Evolutionary conservation across 257 asterid genomes (phyloP).

Genomic region (Cruciata laevipes): DNA sequence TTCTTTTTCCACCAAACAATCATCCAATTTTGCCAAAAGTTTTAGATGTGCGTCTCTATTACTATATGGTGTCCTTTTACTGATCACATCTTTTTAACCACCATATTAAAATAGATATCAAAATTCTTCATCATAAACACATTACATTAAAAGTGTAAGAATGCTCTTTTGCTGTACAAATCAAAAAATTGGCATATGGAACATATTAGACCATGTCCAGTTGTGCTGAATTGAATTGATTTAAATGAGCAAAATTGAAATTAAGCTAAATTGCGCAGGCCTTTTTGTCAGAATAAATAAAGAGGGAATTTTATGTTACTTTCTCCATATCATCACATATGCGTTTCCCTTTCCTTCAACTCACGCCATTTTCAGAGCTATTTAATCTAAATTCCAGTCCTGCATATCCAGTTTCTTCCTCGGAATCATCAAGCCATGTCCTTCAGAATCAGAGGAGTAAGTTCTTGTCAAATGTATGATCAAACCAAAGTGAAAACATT

Average conservation of each 20-base stretch:
- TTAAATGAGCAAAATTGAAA: too few relatives aligned
- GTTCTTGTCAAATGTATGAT: not conserved
- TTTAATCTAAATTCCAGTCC: conserved; percentile 2
- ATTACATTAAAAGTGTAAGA: too few relatives aligned
- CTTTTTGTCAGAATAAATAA: not conserved
- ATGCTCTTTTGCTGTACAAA: too few relatives aligned
- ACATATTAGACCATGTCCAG: too few relatives aligned
- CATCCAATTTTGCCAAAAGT: not conserved
- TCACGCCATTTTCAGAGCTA: not conserved
- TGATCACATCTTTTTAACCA: not conserved
- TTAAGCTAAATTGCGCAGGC: too few relatives aligned
- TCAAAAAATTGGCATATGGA: too few relatives aligned
- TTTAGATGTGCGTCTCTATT: not conserved
- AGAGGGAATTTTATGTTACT: conserved; percentile 4
- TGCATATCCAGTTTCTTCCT: conserved; percentile 4
- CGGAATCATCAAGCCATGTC: conserved; percentile 19
- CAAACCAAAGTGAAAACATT: not conserved
- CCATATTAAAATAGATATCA: too few relatives aligned
- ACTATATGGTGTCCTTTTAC: not conserved
- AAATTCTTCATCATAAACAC: too few relatives aligned
- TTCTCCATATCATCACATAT: conserved; percentile 17
- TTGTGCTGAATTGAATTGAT: too few relatives aligned
- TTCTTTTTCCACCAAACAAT: not conserved
- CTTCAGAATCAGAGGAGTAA: conserved; percentile 38
- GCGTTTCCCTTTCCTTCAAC: conserved; percentile 6